Base-by-base conservation (phyloP, 2,329 filamentous ascomycete species). In the Fusarium nisikadoi region DNA sequence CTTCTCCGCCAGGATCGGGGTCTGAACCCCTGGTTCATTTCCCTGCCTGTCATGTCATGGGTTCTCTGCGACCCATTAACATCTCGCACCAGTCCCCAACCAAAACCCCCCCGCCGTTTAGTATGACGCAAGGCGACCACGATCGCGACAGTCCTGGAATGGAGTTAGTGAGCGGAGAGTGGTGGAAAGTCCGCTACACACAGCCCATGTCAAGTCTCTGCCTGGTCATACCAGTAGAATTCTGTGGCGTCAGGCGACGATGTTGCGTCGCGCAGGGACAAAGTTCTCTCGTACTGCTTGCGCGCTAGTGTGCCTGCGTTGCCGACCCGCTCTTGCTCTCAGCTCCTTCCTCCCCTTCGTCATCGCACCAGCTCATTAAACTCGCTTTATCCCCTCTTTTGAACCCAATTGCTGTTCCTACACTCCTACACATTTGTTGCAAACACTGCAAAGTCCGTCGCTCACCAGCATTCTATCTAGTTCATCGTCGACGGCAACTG, bases 401-500 rank as follows among this genome's bases (percentile, higher is more conserved):
- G 42, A 61, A 71, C 36, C 49, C 71, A 78, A 76, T 76, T 75
- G 70, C 65, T 66, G 33, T 67, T 55, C 64, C 53, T 60, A 55
- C 58, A 46, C 23, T 53, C 35, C 54, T 58, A 65, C 60, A 67
- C 42, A 68, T 54, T 55, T 42, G 64, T 62, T 46, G 50, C 52
- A 49, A 68, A 38, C 45, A 42, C 23, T 67, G 9, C 9, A 47
- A 62, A 66, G 57, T 33, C 52, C 45, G 43, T 75, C 63, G 62
- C 76, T 79, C 74, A 80, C 75, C 45, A 67, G 65, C 47, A 39
- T 72, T 46, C 65, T 45, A 54, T 74, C 45, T 81, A 98, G 95
- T 99, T 97, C 82, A 93, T 99, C 77, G 95, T 98, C 75, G 94
- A 99, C 88, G 94, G 93, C 75, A 89, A 89, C 76, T 99, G 96